These are phyloP conservation scores for Candida bentonensis DNA, from an alignment of 805 yeast genomes.

Conservation along the genomic window DNA sequence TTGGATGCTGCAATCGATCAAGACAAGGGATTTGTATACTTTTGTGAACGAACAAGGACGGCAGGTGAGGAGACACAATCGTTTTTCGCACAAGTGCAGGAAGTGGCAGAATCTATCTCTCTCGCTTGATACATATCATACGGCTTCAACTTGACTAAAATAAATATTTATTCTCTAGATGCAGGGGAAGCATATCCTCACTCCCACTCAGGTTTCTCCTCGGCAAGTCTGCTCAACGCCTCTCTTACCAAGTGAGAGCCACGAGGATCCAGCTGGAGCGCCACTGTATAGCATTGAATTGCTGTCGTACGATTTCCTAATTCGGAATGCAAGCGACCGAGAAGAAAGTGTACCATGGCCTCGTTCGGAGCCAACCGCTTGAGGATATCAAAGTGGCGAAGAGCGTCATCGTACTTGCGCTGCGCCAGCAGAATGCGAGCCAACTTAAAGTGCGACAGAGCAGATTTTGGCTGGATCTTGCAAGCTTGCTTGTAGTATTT, in stretches of 20 bases:
- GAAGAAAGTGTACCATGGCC: constrained; percentile 77
- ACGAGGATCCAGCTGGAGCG: constrained; percentile 83
- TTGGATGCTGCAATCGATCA: background rate
- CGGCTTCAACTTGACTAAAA: no score
- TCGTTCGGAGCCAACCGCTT: constrained; percentile 81
- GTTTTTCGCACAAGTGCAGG: no score
- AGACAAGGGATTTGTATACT: background rate
- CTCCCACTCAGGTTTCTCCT: constrained; percentile 1
- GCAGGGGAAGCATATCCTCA: no score
- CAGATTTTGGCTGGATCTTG: constrained; percentile 70
- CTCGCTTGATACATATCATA: no score
- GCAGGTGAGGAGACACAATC: no score
- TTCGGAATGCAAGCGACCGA: constrained; percentile 76
- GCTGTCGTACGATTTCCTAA: constrained; percentile 66
- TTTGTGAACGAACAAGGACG: no score
- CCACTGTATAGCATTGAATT: constrained; percentile 71
- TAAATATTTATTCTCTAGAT: no score
- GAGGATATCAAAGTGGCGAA: constrained; percentile 59
- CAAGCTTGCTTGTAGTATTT: constrained; percentile 73
- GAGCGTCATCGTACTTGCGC: constrained; percentile 58
- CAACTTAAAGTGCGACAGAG: constrained; percentile 75
- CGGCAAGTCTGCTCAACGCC: constrained; percentile 45
- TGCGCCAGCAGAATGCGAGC: constrained; percentile 67
- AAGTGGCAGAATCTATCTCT: no score
- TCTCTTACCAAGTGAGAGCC: constrained; percentile 77